Base-by-base conservation (phyloP, 768 basidiomycete species). In the Mycena filopes region DNA sequence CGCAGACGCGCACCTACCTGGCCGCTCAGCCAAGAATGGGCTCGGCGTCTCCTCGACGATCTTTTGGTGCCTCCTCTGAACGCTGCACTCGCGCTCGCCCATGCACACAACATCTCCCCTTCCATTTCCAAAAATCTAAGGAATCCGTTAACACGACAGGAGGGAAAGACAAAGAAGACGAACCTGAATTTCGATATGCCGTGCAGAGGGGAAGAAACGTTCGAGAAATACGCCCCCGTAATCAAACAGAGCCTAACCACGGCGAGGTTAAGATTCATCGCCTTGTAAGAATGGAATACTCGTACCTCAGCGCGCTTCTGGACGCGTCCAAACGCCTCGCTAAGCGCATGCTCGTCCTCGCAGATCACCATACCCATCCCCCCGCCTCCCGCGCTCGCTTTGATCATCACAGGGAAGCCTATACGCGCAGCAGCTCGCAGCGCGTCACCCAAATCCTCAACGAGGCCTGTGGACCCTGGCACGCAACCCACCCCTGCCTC, bases 31-130 rank as follows among this genome's bases (percentile, higher is more conserved):
- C 42, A 87, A 78, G 70, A 89, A 90, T 1, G 89, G 87, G 67
- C 87, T 88, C 0, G 88, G 87, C 4, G 85, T 82, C 69, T 92
- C 90, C 67, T 92, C 90, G 25, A 92, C 84, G 3, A 92, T 82
- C 72, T 92, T 92, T 73, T 92, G 90, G 67, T 91, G 87, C 31
- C 90, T 77, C 31, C 90, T 79, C 70, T 92, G 90, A 11, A 89
- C 75, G 50, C 87, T 89, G 68, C 90, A 91, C 72, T 92, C 90
- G 16, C 90, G 81, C 71, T 91, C 90, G 40, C 87, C 87, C 79
- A 90, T 84, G 67, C 90, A 87, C 6, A 90, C 77, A 13, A 85
- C 86, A 46, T 84, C 77, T 4, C 87, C 87, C 0, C 73, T 42
- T 0, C 89, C 90, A 71, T 92, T 85, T 16, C 90, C 90, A 65